Percentiles rank a stretch among this genome's conserved stretches.
These are phyloP conservation scores for Xylaria multiplex DNA, from an alignment of 2,329 filamentous ascomycete species.

Conservation along the genomic window DNA sequence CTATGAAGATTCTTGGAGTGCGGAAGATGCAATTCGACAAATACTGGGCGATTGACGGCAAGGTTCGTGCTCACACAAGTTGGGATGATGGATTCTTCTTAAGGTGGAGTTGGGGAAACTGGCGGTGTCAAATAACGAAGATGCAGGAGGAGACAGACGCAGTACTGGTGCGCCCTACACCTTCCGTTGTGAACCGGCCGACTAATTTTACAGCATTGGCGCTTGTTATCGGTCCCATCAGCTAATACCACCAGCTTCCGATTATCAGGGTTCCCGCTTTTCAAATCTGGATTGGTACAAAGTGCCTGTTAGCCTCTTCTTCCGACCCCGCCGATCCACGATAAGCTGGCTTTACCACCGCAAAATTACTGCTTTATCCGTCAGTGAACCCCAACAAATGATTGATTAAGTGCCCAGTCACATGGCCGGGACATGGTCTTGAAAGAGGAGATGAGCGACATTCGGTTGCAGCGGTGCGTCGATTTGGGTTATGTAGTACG, in stretches of 20 bases:
- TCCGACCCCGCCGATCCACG: conserved; percentile 18
- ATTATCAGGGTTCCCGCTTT: conserved; percentile 25
- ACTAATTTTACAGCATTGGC: conserved; percentile 5
- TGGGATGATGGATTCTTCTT: not conserved
- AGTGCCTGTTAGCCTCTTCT: conserved; percentile 19
- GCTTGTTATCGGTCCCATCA: conserved; percentile 10
- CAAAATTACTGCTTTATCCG: conserved; percentile 4
- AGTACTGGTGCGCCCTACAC: conserved; percentile 4
- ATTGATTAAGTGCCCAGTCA: conserved; percentile 5
- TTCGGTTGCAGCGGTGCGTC: not conserved
- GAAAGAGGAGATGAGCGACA: conserved; percentile 5
- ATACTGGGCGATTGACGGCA: conserved; percentile 17
- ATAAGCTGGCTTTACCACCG: conserved; percentile 1
- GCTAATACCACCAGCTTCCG: conserved; percentile 2
- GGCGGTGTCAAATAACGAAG: conserved; percentile 38
- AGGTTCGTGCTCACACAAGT: conserved; percentile 1
- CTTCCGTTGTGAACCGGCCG: conserved; percentile 10
- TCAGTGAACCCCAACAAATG: not conserved
- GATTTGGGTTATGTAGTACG: conserved; percentile 19
- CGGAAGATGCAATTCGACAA: conserved; percentile 21
- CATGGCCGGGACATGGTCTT: not conserved
- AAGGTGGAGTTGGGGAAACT: conserved; percentile 29
- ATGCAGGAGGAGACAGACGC: conserved; percentile 23
- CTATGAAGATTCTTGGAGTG: conserved; percentile 19
- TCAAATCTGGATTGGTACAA: conserved; percentile 20